Percentiles rank a stretch among this genome's conserved stretches.
phyloP scores from a whole-genome alignment of 495 filamentous ascomycete genomes.

The Neurospora sp. region DNA sequence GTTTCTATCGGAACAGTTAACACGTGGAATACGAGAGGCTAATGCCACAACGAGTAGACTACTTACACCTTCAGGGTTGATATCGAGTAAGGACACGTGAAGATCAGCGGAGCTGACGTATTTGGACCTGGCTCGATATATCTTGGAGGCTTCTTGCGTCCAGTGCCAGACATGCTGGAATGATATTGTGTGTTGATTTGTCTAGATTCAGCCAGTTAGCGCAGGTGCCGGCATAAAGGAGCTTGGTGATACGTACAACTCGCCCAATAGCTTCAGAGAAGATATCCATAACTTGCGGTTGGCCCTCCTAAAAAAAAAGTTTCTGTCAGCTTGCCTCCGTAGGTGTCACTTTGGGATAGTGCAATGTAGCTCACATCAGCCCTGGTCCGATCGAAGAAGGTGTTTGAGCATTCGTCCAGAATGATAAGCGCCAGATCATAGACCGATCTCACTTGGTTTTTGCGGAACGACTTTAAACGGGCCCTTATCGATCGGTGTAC shows the following conservation, averaged over 20 bases:
- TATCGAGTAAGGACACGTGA: slow-evolving; percentile 49
- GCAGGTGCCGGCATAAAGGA: not conserved
- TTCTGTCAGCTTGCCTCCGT: not conserved
- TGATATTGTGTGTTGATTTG: slow-evolving; percentile 24
- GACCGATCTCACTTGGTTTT: slow-evolving; percentile 54
- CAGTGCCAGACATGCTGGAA: slow-evolving; percentile 28
- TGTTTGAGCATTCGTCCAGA: slow-evolving; percentile 51
- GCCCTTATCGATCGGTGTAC: slow-evolving; percentile 49
- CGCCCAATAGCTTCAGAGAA: slow-evolving; percentile 45
- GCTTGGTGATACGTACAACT: slow-evolving; percentile 15
- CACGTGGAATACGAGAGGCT: not conserved
- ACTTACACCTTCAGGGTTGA: slow-evolving; percentile 47
- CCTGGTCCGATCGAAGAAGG: slow-evolving; percentile 53
- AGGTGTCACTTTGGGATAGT: not conserved
- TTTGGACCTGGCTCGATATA: slow-evolving; percentile 20
- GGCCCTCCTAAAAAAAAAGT: slow-evolving; percentile 30
- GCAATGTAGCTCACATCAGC: slow-evolving; percentile 18
- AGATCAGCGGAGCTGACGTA: slow-evolving; percentile 17
- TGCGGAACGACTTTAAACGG: slow-evolving; percentile 18
- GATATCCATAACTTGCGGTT: slow-evolving; percentile 59
- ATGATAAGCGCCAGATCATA: slow-evolving; percentile 60
- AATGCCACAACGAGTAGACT: not conserved
- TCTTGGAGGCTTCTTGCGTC: slow-evolving; percentile 19
- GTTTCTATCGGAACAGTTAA: slow-evolving; percentile 11
- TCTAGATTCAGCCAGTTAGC: slow-evolving; percentile 28